These are phyloP conservation scores for Russula dissimulans DNA, from an alignment of 768 basidiomycete species.

Conservation along the genomic window DNA sequence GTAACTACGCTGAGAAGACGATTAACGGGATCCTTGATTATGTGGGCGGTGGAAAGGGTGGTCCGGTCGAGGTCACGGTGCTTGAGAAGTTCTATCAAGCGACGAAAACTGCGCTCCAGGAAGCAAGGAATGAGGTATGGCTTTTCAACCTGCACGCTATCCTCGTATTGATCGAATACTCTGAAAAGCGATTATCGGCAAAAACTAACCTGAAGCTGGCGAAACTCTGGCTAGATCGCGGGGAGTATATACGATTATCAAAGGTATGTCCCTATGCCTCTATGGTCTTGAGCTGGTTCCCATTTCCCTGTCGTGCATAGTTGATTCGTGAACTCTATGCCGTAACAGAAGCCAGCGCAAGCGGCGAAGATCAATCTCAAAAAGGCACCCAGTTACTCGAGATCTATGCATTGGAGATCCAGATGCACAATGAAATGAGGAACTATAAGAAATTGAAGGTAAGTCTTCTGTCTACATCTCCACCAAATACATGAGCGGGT, in stretches of 20 bases:
- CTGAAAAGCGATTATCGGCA: constrained; percentile 68
- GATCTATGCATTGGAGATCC: constrained; percentile 96
- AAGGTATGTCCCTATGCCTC: constrained; percentile 41
- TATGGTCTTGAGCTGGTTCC: not conserved
- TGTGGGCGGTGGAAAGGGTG: constrained; percentile 83
- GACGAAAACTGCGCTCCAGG: constrained; percentile 81
- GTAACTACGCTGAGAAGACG: constrained; percentile 95
- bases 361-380: constrained; percentile 80
- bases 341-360: constrained; percentile 49
- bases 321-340: constrained; percentile 68
- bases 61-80: constrained; percentile 69
- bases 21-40: constrained; percentile 99
- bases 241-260: constrained; percentile 77
- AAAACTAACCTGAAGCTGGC: constrained; percentile 97
- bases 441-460: constrained; percentile 97
- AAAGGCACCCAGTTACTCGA: constrained; percentile 91
- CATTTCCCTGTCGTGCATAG: constrained; percentile 29
- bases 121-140: constrained; percentile 88
- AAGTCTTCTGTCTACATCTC: not conserved
- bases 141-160: not conserved
- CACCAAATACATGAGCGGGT: not conserved
- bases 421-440: constrained; percentile 96
- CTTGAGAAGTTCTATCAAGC: constrained; percentile 94
- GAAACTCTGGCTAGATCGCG: constrained; percentile 92
- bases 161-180: not conserved